Conservation (phyloP, 352 stramenopile species). For the Phytophthora niederhauseri region DNA sequence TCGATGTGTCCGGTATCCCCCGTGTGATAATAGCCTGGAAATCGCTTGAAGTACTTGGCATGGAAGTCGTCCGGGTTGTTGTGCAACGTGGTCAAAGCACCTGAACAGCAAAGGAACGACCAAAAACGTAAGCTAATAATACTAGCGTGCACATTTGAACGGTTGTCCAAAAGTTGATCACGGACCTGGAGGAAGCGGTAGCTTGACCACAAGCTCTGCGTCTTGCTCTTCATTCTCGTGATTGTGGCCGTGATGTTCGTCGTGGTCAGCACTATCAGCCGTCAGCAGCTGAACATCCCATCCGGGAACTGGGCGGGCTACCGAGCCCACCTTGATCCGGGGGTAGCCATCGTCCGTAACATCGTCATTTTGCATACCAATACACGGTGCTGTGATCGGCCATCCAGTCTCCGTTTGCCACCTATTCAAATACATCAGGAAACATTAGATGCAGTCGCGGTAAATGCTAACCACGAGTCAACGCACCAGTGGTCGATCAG, state of each 20-base stretch:
- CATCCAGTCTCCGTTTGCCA: constrained; percentile 94
- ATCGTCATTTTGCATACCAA: constrained; percentile 74
- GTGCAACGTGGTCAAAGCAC: constrained; percentile 81
- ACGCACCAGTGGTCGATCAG: constrained; percentile 85
- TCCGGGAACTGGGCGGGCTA: constrained; percentile 74
- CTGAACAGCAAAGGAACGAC: constrained; percentile 18
- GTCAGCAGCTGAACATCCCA: constrained; percentile 85
- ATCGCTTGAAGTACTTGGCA: constrained; percentile 81
- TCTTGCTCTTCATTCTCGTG: constrained; percentile 64
- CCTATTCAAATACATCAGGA: constrained; percentile 20
- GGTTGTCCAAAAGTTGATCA: background rate
- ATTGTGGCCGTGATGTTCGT: constrained; percentile 51
- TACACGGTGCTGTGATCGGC: constrained; percentile 70
- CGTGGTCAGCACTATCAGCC: constrained; percentile 43
- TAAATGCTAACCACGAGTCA: background rate
- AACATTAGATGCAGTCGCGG: background rate
- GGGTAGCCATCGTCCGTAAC: constrained; percentile 43
- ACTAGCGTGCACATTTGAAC: background rate
- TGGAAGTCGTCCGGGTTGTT: constrained; percentile 87
- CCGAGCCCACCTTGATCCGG: constrained; percentile 67
- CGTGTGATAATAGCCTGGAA: constrained; percentile 91
- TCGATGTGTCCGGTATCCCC: constrained; percentile 90
- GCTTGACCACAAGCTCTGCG: constrained; percentile 76
- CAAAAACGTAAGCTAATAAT: background rate
- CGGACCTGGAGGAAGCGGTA: constrained; percentile 85